A percentile compares a stretch with the other conserved stretches of the same genome.
phyloP scores from a whole-genome alignment of 2,329 filamentous ascomycete species.

The Curvularia sp. region DNA sequence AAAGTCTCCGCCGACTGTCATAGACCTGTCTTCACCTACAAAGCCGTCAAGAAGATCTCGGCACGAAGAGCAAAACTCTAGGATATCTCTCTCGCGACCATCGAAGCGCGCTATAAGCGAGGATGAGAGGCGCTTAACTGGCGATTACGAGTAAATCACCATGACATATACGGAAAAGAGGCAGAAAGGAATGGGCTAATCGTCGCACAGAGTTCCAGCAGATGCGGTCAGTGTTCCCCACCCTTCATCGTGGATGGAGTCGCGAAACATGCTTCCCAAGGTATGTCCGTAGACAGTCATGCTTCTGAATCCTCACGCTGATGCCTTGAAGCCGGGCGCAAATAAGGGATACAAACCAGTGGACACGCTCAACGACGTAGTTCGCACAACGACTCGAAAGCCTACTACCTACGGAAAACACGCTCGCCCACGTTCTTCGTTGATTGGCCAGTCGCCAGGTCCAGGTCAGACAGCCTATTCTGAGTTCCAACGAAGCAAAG shows the following conservation, averaged over 20 bases:
- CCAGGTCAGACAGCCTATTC: constrained; percentile 17
- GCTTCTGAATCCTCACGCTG: constrained; percentile 6
- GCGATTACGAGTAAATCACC: constrained; percentile 25
- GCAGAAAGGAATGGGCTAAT: constrained; percentile 16
- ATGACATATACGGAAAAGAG: not conserved
- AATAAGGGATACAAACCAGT: constrained; percentile 21
- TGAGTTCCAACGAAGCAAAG: constrained; percentile 2
- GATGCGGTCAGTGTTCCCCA: constrained; percentile 29
- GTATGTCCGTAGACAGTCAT: constrained; percentile 8
- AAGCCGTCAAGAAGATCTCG: not conserved
- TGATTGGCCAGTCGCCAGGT: constrained; percentile 19
- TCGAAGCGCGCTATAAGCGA: constrained; percentile 12
- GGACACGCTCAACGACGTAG: constrained; percentile 20
- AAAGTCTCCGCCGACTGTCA: constrained; percentile 1
- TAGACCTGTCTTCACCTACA: constrained; percentile 25
- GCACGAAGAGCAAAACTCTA: not conserved
- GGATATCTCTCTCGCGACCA: not conserved
- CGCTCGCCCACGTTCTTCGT: constrained; percentile 3
- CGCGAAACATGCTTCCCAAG: constrained; percentile 6
- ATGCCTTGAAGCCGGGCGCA: constrained; percentile 25
- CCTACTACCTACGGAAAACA: constrained; percentile 24
- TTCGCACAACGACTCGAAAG: constrained; percentile 6
- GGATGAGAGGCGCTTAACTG: constrained; percentile 26
- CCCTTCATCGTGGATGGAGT: constrained; percentile 20
- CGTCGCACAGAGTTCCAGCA: constrained; percentile 20